Evolutionary conservation across 345 rosid species (phyloP), one percentile per base, ranked within the genome.

Genomic region (Orychophragmus violaceus): DNA sequence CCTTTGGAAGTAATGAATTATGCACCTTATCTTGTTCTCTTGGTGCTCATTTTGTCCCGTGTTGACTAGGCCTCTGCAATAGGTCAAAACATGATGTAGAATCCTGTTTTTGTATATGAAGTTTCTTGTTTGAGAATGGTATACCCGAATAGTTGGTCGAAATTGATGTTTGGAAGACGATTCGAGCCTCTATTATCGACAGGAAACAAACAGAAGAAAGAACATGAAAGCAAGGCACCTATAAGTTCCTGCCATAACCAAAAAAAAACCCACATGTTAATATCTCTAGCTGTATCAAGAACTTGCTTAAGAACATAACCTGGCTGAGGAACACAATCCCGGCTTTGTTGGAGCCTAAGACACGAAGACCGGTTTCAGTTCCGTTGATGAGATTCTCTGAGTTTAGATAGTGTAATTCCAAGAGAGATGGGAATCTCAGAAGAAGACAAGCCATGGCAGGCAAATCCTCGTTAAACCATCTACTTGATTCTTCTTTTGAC

Each of bases 171-270:
- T 22, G 88, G 91, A 76, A 87, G 98, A 77, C 50, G 60, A 55
- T 81, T 81, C 27, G 76, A 75, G 72, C 64, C 69, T 79, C 95
- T 75, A 54, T 68, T 60, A 36, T 73, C 57, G 58, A 71, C 64
- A 3, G 88, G 95, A 68, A 89, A 87, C 82, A 89, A 78, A 80
- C 87, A 84, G 70, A 89, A 89, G 76, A 92, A 84, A 70, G 91
- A 81, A 54, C 90, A 85, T 36, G 89, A 86, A 55, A 92, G 92
- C 64, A 92, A 82, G 44, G 95, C 91, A 55, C 82, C 90, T 45
- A 87, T 79, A 79, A 92, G 70, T 71, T 92, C 91, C 95, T 65
- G 49, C 56, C 53, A 62, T 14, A 25, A 12, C n/a, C 22, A 68
- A 14, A 55, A 21, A 11, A 5, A n/a, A 27, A 42, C 5, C 3